Conservation (phyloP, 192 early-diverging fungal genomes). For the Glomus cerebriforme region DNA sequence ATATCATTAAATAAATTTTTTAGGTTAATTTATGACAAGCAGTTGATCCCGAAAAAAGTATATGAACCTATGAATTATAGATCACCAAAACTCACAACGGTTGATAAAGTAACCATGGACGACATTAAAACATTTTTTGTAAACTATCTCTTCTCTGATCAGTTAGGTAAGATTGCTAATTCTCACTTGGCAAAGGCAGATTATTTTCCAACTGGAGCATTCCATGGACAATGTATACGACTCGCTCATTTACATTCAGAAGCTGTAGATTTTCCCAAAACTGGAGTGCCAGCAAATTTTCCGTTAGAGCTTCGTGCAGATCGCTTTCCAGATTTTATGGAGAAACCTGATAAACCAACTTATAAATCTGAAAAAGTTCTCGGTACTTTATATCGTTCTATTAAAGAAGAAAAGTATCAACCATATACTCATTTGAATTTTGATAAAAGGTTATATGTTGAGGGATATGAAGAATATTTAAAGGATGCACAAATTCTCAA, state of each 20-base stretch:
- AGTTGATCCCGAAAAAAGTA: conserved; percentile 46
- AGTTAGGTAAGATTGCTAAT: conserved; percentile 70
- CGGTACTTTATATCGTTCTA: conserved; percentile 56
- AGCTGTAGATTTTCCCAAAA: conserved; percentile 80
- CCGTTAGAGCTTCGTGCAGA: conserved; percentile 42
- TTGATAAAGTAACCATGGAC: conserved; percentile 46
- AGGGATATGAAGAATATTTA: conserved; percentile 57
- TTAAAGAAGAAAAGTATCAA: conserved; percentile 43
- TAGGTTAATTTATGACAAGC: conserved; percentile 59
- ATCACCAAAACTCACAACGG: conserved; percentile 33
- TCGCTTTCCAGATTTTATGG: conserved; percentile 74
- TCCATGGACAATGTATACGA: conserved; percentile 49
- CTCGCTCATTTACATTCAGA: conserved; percentile 70
- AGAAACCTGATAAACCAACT: conserved; percentile 51
- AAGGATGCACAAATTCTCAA: conserved; percentile 46
- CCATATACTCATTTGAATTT: conserved; percentile 47
- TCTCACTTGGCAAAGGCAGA: conserved; percentile 70
- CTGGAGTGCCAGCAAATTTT: conserved; percentile 57
- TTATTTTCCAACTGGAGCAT: conserved; percentile 43
- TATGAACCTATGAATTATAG: conserved; percentile 57
- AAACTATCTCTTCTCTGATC: conserved; percentile 63
- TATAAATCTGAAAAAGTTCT: conserved; percentile 60
- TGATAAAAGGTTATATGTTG: conserved; percentile 44
- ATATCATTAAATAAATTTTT: no score
- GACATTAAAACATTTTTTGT: conserved; percentile 65